Conservation (phyloP, 2,329 filamentous ascomycete genomes). For the Phaeosphaeriaceae sp. region DNA sequence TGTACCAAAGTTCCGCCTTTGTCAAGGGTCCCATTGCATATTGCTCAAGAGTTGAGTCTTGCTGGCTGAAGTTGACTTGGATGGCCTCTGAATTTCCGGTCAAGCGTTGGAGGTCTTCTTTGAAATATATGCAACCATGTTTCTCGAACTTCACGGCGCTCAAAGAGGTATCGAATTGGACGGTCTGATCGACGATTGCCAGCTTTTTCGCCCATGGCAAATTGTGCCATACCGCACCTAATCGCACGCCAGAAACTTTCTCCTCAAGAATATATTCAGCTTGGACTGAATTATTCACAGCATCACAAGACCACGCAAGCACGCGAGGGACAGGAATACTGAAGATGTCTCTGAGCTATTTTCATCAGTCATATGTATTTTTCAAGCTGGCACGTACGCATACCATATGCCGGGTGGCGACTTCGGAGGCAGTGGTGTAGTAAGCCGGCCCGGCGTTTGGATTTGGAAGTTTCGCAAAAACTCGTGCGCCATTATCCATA, state of each 20-base stretch:
- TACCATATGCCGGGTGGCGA: conserved; percentile 16
- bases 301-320: conserved; percentile 31
- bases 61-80: conserved; percentile 2
- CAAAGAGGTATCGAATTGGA: conserved; percentile 7
- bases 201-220: conserved; percentile 6
- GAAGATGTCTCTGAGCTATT: conserved; percentile 30
- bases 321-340: conserved; percentile 35
- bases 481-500: conserved; percentile 21
- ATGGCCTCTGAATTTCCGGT: conserved; percentile 2
- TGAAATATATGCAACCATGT: conserved; percentile 18
- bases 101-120: conserved; percentile 13
- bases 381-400: conserved; percentile 19
- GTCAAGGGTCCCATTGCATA: conserved; percentile 14
- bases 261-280: conserved; percentile 32
- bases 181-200: conserved; percentile 9
- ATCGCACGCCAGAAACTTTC: conserved; percentile 11
- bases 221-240: conserved; percentile 28
- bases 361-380: not conserved
- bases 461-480: conserved; percentile 27
- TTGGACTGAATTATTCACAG: conserved; percentile 22
- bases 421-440: conserved; percentile 24
- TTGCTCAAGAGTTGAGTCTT: conserved; percentile 3
- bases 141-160: conserved; percentile 4
- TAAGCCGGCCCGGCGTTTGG: conserved; percentile 24
- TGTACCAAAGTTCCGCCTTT: conserved; percentile 9